Evolutionary conservation across 2,329 filamentous ascomycete species (phyloP).

Genomic region (Paecilomyces variotii): DNA sequence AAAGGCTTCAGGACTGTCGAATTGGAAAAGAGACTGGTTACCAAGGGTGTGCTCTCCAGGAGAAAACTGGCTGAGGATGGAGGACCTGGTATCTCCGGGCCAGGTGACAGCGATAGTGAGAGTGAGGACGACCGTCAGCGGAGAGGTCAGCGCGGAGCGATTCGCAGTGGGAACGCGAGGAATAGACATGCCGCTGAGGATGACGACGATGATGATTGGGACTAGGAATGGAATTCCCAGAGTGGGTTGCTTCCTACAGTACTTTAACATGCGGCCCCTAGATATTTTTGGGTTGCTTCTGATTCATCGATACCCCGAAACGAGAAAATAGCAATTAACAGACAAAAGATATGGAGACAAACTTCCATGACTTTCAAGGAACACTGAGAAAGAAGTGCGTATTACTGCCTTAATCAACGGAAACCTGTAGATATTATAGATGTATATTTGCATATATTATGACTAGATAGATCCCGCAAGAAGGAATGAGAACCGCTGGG

Average conservation of each 20-base stretch:
- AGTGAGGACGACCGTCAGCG: constrained; percentile 7
- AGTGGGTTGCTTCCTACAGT: neutral
- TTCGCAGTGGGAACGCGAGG: constrained; percentile 24
- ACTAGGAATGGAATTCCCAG: constrained; percentile 21
- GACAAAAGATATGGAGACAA: neutral
- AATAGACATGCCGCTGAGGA: constrained; percentile 15
- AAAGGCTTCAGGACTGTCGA: constrained; percentile 32
- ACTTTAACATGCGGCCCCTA: neutral
- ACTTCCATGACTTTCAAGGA: too few relatives aligned
- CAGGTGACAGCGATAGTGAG: constrained; percentile 15
- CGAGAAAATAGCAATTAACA: neutral
- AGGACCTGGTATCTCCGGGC: constrained; percentile 4
- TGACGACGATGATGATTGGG: constrained; percentile 41
- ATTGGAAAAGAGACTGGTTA: constrained; percentile 36
- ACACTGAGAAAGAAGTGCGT: too few relatives aligned
- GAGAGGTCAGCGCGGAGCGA: constrained; percentile 13
- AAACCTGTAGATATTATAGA: too few relatives aligned
- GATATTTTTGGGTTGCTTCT: neutral
- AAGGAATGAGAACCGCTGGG: too few relatives aligned
- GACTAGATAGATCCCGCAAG: too few relatives aligned
- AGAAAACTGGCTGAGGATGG: constrained; percentile 23
- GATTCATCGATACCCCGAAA: neutral
- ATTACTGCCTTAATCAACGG: too few relatives aligned
- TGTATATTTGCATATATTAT: too few relatives aligned
- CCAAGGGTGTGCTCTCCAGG: constrained; percentile 29